Evolutionary conservation across 345 rosid genomes (phyloP), one percentile per base, ranked within the genome.

Genomic region (Citrus maxima): DNA sequence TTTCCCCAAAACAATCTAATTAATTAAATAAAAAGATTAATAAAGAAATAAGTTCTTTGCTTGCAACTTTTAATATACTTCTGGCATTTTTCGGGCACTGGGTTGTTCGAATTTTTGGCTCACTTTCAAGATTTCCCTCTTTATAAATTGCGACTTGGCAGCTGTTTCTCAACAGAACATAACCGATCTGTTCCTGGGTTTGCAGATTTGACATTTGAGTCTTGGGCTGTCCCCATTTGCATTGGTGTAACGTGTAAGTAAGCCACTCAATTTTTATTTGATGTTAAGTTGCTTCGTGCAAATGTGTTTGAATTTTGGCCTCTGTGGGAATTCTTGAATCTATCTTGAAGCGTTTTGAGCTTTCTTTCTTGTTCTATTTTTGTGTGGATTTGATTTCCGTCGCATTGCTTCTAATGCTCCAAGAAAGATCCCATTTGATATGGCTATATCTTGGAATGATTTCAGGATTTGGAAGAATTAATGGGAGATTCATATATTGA

Each of bases 401-500:
- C 27, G 2, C 75, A 38, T 37, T 42, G 27, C 9, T 63, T 7
- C 70, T 40, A 61, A 32, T 28, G 21, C 63, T 38, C 7, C 37
- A 6, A 61, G 56, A 34, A 27, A 10, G 58, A 30, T 66, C 56
- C 58, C 40, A 58, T 6, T 37, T 61, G 61, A 56, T 69, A 10
- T 74, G 37, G 62, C 70, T 25, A 27, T 34, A 18, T 8, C 40
- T 35, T 49, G 42, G 30, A 58, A 24, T 72, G 32, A 28, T 46
- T 75, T 58, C 74, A 70, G 85, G 82, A 54, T 77, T 77, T 60
- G 74, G 80, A 78, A 67, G 38, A 70, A 70, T 60, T 60, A 69
- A 89, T 91, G 93, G 93, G 81, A 71, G 88, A 83, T 81, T 76
- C 71, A 37, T 73, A 19, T 67, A 49, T 74, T 35, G 32, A 73